Percentiles rank a stretch among this genome's conserved stretches.
Conservation (phyloP, 1,284 basidiomycete species). For the Leccinum solheimii region DNA sequence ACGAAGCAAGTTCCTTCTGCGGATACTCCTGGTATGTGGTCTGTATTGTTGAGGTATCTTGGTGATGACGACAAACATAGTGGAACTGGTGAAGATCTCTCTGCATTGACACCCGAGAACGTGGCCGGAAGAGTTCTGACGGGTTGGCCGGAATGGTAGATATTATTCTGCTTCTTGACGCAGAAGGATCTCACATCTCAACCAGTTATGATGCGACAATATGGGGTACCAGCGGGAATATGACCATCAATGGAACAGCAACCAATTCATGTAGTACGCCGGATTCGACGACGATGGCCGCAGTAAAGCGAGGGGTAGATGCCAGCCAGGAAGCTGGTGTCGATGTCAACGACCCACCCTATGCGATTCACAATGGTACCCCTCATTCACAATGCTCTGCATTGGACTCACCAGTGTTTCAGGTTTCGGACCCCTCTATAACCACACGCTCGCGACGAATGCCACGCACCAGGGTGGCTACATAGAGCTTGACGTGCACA, state of each 20-base stretch:
- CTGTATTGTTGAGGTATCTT: not conserved
- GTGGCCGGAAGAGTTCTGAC: slow-evolving; percentile 48
- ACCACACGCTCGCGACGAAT: slow-evolving; percentile 38
- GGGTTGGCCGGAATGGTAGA: slow-evolving; percentile 64
- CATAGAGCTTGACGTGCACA: slow-evolving; percentile 42
- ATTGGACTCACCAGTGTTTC: not conserved
- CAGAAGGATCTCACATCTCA: slow-evolving; percentile 2
- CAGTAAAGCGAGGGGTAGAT: slow-evolving; percentile 29
- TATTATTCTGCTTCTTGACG: not conserved
- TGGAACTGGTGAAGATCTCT: slow-evolving; percentile 54
- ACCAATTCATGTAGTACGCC: slow-evolving; percentile 45
- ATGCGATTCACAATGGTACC: slow-evolving; percentile 71
- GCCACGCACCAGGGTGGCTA: slow-evolving; percentile 42
- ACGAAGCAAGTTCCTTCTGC: slow-evolving; percentile 67
- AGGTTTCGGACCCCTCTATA: slow-evolving; percentile 32
- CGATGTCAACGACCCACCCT: slow-evolving; percentile 60
- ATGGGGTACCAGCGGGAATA: slow-evolving; percentile 71
- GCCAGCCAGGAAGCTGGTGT: slow-evolving; percentile 46
- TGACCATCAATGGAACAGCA: slow-evolving; percentile 65
- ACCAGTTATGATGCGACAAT: slow-evolving; percentile 59
- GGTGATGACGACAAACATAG: slow-evolving; percentile 31
- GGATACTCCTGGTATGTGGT: slow-evolving; percentile 56
- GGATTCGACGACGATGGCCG: not conserved
- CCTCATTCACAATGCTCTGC: not conserved
- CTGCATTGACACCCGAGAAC: slow-evolving; percentile 36